Evolutionary conservation across 352 stramenopile genomes (phyloP), one percentile per base, ranked within the genome.

Genomic region (Aphanomyces euteiches): DNA sequence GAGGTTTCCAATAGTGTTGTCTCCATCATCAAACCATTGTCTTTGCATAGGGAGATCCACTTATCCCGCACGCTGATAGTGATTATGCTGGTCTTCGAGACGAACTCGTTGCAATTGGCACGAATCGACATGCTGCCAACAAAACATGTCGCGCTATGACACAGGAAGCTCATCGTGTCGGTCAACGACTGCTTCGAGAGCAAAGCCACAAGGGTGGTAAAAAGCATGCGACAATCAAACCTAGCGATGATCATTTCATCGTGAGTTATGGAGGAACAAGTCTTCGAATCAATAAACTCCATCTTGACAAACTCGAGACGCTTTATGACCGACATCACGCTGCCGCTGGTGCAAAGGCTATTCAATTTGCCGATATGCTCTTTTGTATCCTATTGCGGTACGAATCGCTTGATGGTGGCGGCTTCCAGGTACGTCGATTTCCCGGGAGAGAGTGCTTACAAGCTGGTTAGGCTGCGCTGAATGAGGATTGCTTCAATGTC

Each of bases 331-430:
- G 82, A 6, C 81, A 87, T 47, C 74, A 78, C 48, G 39, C 66
- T 69, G 47, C 69, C 66, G 37, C n/a, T 10, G 1, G 66, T 67
- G 7, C 73, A 77, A 47, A 60, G 79, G 37, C 68, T 78, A 60
- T 72, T 68, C 13, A 64, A 76, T 54, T 96, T 96, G 72, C 77
- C 89, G 60, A 79, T 67, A 78, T 80, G 41, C 76, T 97, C 12
- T 98, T 98, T 73, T 90, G 84, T 39, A 71, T 98, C 56, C 72
- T 98, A 13, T 74, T 96, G 68, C 84, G 92, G 39, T 98, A 98
- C 74, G 92, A 98, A 75, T 93, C 92, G 66, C 76, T 98, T 21
- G 90, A 98, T 64, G 95, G 95, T 53, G 92, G 92, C 56, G 95
- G 95, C 48, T 90, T 98, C 73, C 95, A 98, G 74, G 81, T 87